These are phyloP conservation scores for Curvularia lunata DNA, from an alignment of 2,329 filamentous ascomycete genomes.

Conservation along the genomic window DNA sequence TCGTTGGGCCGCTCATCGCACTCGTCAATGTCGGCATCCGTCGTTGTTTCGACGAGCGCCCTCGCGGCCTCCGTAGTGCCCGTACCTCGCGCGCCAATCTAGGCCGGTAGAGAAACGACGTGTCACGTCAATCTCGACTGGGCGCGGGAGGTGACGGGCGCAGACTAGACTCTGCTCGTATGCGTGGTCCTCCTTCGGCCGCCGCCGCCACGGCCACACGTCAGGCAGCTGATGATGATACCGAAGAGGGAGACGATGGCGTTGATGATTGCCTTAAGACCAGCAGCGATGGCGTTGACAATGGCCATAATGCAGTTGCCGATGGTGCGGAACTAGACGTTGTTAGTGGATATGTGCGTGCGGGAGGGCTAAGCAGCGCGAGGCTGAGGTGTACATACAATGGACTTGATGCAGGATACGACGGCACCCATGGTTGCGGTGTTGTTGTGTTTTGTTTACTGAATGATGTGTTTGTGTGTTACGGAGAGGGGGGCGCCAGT, in stretches of 20 bases:
- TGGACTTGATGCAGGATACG: constrained; percentile 65
- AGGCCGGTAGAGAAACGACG: neutral
- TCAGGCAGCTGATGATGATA: constrained; percentile 58
- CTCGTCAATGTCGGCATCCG: neutral
- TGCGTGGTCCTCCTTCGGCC: constrained; percentile 45
- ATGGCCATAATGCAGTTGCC: constrained; percentile 56
- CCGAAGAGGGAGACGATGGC: constrained; percentile 58
- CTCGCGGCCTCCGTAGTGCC: neutral
- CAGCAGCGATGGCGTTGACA: constrained; percentile 54
- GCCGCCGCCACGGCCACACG: constrained; percentile 55
- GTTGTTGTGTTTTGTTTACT: constrained; percentile 14
- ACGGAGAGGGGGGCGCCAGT: neutral
- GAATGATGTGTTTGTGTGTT: neutral
- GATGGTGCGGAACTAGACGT: constrained; percentile 53
- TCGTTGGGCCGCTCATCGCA: neutral
- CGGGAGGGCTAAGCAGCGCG: neutral
- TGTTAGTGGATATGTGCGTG: constrained; percentile 25
- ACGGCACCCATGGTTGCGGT: constrained; percentile 76
- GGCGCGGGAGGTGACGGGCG: constrained; percentile 18
- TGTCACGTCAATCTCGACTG: constrained; percentile 5
- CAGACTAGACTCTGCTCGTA: constrained; percentile 48
- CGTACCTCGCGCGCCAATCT: constrained; percentile 16
- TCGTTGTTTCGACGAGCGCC: neutral
- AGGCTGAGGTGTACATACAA: constrained; percentile 61
- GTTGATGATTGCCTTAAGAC: constrained; percentile 56